Evolutionary conservation across 176 grass and related monocot species (phyloP).

Genomic region (Cymbopogon citratus): DNA sequence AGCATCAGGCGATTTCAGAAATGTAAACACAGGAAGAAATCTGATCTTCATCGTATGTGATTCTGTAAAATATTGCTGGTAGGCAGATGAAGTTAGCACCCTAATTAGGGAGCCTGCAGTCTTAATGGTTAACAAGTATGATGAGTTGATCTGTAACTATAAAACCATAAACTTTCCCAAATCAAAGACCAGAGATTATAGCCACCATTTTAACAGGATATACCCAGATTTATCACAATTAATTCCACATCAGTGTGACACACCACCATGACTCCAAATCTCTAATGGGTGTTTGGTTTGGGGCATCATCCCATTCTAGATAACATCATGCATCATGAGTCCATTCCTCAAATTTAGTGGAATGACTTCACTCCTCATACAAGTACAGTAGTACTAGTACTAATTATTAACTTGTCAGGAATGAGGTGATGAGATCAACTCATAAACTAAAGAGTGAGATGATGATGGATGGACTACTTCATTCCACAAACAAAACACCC

Average conservation of each 20-base stretch:
- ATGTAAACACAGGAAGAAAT: background rate
- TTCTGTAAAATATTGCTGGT: background rate
- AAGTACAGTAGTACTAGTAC: background rate
- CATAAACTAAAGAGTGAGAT: background rate
- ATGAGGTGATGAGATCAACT: background rate
- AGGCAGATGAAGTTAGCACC: conserved; percentile 11
- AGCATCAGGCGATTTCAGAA: background rate
- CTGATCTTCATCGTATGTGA: background rate
- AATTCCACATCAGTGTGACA: background rate
- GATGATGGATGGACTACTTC: background rate
- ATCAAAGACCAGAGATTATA: background rate
- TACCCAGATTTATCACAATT: background rate
- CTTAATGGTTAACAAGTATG: conserved; percentile 1
- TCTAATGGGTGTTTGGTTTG: background rate
- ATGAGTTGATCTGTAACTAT: background rate
- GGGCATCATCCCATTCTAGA: background rate
- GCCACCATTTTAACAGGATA: background rate
- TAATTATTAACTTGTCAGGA: background rate
- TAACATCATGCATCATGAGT: background rate
- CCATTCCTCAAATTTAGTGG: background rate
- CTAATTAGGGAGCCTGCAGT: background rate
- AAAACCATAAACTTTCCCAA: background rate
- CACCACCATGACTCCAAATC: background rate
- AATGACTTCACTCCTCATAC: background rate
- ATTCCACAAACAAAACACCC: background rate